phyloP scores from a whole-genome alignment of 2,329 filamentous ascomycete species.

The Aspergillus chevalieri region DNA sequence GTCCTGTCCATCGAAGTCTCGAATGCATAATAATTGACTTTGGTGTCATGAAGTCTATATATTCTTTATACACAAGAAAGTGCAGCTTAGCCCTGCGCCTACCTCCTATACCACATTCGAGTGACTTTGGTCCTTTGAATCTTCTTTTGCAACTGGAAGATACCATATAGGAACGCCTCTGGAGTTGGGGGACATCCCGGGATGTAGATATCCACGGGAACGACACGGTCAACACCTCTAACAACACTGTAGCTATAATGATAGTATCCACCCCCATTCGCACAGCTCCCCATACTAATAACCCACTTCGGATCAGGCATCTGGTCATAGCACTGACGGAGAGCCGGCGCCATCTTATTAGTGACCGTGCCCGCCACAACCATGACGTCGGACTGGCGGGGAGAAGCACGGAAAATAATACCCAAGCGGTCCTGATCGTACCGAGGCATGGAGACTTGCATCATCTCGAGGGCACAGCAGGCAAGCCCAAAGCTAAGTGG shows the following conservation, averaged over 20 bases:
- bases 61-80: no score
- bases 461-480: conserved; percentile 90
- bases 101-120: conserved; percentile 54
- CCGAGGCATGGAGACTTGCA: conserved; percentile 82
- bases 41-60: no score
- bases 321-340: conserved; percentile 89
- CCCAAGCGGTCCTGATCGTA: conserved; percentile 86
- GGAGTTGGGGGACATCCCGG: conserved; percentile 62
- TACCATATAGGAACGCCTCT: conserved; percentile 56
- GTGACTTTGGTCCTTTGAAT: conserved; percentile 57
- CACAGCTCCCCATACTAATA: conserved; percentile 77
- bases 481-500: conserved; percentile 88
- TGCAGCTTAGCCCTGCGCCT: conserved; percentile 1
- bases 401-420: conserved; percentile 85
- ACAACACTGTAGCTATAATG: conserved; percentile 80
- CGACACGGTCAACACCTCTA: conserved; percentile 70
- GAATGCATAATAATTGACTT: no score
- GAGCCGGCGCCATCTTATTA: conserved; percentile 91
- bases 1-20: no score
- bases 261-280: conserved; percentile 81
- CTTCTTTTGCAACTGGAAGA: conserved; percentile 76
- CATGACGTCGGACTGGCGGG: conserved; percentile 85
- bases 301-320: conserved; percentile 94
- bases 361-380: conserved; percentile 88
- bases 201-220: conserved; percentile 76